A percentile compares a stretch with the other conserved stretches of the same genome.
These are phyloP conservation scores for Falciphora oryzae DNA, from an alignment of 2,329 filamentous ascomycete genomes.

Conservation along the genomic window DNA sequence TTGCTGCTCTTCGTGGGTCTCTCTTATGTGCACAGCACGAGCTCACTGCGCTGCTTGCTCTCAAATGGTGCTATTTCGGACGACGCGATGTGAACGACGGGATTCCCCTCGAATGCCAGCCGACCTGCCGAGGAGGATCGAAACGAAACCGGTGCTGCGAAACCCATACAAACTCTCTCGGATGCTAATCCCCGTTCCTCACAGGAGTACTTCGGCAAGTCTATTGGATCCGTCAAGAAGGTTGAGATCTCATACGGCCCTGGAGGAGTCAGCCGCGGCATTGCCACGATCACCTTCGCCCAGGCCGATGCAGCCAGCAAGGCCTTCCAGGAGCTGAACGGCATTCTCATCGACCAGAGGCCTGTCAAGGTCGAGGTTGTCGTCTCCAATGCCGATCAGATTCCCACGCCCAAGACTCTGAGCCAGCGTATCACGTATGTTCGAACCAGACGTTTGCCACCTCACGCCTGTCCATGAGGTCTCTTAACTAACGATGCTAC, in stretches of 20 bases:
- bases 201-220: constrained; percentile 90
- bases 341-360: constrained; percentile 80
- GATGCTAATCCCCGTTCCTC: constrained; percentile 8
- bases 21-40: neutral
- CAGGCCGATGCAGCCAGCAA: constrained; percentile 77
- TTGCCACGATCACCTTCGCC: constrained; percentile 82
- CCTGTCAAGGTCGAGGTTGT: constrained; percentile 96
- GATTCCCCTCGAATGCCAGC: neutral
- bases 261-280: constrained; percentile 84
- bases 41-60: constrained; percentile 11
- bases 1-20: too few relatives aligned
- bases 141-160: constrained; percentile 1
- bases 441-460: neutral
- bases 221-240: constrained; percentile 84
- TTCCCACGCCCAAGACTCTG: constrained; percentile 62
- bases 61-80: neutral
- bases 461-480: neutral
- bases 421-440: constrained; percentile 74
- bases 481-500: neutral
- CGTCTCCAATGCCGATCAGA: constrained; percentile 66
- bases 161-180: constrained; percentile 2
- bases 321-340: constrained; percentile 79
- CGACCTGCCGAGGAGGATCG: neutral
- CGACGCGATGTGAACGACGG: constrained; percentile 1
- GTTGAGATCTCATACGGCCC: constrained; percentile 91